Evolutionary conservation across 2,329 filamentous ascomycete genomes (phyloP).

Genomic region (Colletotrichum destructivum): DNA sequence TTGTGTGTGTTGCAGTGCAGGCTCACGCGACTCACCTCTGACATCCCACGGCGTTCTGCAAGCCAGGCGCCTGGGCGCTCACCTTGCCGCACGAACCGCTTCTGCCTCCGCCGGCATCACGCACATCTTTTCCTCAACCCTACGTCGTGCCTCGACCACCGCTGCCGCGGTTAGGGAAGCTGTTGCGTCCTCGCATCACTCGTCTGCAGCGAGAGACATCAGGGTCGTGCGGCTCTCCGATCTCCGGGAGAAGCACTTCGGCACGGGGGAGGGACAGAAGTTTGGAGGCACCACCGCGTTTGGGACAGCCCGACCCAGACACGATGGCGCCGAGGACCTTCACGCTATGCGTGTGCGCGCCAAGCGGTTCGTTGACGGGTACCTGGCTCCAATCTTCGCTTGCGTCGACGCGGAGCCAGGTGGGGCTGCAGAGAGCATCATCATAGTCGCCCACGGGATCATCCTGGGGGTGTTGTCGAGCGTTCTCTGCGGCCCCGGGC

Average conservation of each 20-base stretch:
- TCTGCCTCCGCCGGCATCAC: conserved; percentile 58
- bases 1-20: conserved; percentile 67
- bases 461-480: conserved; percentile 80
- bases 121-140: conserved; percentile 84
- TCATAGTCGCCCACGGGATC: conserved; percentile 87
- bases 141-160: conserved; percentile 81
- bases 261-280: conserved; percentile 77
- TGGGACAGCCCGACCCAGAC: conserved; percentile 48
- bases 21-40: conserved; percentile 83
- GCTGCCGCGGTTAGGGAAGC: conserved; percentile 76
- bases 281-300: conserved; percentile 57
- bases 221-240: conserved; percentile 60
- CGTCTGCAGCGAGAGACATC: conserved; percentile 43
- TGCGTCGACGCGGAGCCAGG: conserved; percentile 46
- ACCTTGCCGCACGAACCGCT: conserved; percentile 62
- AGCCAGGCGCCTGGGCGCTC: conserved; percentile 77
- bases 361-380: conserved; percentile 75
- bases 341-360: conserved; percentile 77
- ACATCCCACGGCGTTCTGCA: conserved; percentile 88
- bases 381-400: conserved; percentile 69
- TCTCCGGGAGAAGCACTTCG: conserved; percentile 83
- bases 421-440: conserved; percentile 56
- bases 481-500: conserved; percentile 53
- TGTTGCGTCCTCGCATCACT: conserved; percentile 55
- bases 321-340: conserved; percentile 74